Evolutionary conservation across 192 early-diverging fungal species (phyloP).

Genomic region (Umbelopsis vinacea): DNA sequence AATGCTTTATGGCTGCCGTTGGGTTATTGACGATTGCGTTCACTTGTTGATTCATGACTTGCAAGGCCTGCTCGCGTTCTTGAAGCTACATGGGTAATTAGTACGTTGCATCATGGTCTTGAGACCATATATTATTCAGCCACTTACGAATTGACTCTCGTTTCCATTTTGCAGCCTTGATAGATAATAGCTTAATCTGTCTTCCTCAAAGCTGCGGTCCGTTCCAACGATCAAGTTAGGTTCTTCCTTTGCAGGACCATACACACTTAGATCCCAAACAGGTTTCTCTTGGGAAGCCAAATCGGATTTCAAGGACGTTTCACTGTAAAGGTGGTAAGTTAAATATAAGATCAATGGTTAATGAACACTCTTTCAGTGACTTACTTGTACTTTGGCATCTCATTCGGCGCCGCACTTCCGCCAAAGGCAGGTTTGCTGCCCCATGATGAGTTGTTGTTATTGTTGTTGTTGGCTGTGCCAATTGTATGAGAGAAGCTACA

Average conservation of each 20-base stretch:
- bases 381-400: conserved; percentile 46
- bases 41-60: conserved; percentile 45
- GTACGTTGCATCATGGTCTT: neutral
- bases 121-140: neutral
- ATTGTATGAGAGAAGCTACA: conserved; percentile 63
- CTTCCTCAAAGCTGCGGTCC: conserved; percentile 68
- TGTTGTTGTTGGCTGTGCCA: conserved; percentile 12
- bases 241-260: conserved; percentile 61
- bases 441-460: neutral
- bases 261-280: conserved; percentile 56
- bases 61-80: conserved; percentile 38
- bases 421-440: conserved; percentile 49
- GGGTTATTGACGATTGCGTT: conserved; percentile 41
- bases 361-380: conserved; percentile 25
- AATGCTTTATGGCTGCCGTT: conserved; percentile 42
- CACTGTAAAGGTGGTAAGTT: conserved; percentile 33
- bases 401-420: conserved; percentile 31
- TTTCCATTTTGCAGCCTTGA: conserved; percentile 35
- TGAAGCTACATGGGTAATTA: conserved; percentile 32
- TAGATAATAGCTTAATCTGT: conserved; percentile 54
- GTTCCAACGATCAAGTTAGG: conserved; percentile 62
- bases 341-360: conserved; percentile 10
- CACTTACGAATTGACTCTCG: conserved; percentile 34
- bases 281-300: conserved; percentile 50
- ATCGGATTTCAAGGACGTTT: conserved; percentile 45